A percentile compares a stretch with the other conserved stretches of the same genome.
phyloP scores from a whole-genome alignment of 148 eudicot species.

The Rhododendron kiyosumense region DNA sequence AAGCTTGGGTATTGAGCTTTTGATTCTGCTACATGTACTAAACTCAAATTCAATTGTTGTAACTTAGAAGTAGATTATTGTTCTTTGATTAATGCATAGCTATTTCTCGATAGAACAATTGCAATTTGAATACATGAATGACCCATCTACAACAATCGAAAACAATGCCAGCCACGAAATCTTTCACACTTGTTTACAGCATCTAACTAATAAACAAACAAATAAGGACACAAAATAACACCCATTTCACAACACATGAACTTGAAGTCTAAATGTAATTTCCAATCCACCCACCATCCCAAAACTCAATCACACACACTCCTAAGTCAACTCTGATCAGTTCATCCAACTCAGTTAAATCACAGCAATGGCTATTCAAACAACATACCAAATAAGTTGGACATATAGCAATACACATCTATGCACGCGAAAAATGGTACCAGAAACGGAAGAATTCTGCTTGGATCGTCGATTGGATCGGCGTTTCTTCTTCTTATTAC shows the following conservation, averaged over 20 bases:
- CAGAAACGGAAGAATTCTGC: constrained; percentile 41
- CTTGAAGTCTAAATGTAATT: neutral
- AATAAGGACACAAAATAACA: neutral
- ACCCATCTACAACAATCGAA: neutral
- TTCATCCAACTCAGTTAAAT: constrained; percentile 4
- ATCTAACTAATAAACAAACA: neutral
- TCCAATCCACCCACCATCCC: neutral
- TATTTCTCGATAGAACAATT: neutral
- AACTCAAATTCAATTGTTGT: neutral
- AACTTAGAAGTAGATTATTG: neutral
- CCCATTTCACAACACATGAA: neutral
- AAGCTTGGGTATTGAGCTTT: neutral
- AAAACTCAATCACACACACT: neutral
- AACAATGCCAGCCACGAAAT: neutral
- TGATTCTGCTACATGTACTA: neutral
- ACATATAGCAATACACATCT: neutral
- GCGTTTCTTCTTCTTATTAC: constrained; percentile 61
- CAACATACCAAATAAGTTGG: neutral
- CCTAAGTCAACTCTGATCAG: neutral
- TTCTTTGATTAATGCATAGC: neutral
- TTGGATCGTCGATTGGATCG: constrained; percentile 58
- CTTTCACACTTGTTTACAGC: neutral
- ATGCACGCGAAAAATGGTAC: constrained; percentile 20
- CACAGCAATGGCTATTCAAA: neutral
- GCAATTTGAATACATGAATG: neutral